Base-by-base conservation (phyloP, 2,329 filamentous ascomycete genomes). In the Coniochaeta hoffmannii region DNA sequence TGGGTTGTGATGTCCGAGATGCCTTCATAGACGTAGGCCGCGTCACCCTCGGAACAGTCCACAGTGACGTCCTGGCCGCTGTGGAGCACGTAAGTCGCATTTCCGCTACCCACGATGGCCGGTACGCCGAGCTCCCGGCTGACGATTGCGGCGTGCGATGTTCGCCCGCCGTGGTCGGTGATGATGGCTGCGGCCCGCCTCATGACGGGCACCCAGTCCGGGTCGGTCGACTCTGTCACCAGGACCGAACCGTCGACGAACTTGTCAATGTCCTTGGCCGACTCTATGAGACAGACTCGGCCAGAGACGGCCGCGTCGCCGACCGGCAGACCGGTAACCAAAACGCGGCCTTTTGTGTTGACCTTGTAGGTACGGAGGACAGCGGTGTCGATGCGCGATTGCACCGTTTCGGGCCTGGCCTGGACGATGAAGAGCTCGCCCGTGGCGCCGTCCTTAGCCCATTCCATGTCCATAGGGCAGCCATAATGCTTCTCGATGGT, bases 131-230 rank as follows among this genome's bases (percentile, higher is more conserved):
- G 61, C 46, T 73, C 69, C 4, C 70, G 69, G 59, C 71, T 73
- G 51, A 72, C 68, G 38, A 73, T 72, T n/a, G 70, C 70, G 14
- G 70, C 70, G 55, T 73, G 70, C 4, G 69, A 73, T 6, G 70
- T 71, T 8, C 65, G 60, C 1, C 74, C 63, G 57, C 75, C 55
- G 58, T 71, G 54, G 67, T 72, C 69, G 0, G 69, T 69, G 59
- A 72, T 60, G 35, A 72, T 70, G 22, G 68, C 70, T 1, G 62
- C 63, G 0, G 69, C 69, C 2, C 63, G 64, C 60, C 69, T 71
- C 70, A 72, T 72, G 10, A 72, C 61, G 7, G 70, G 69, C 26
- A 70, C 66, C 69, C 70, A 71, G 56, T 71, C 70, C 8, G 69
- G 69, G 36, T 72, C 69, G 1, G 70, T 72, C 11, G 64, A 55